phyloP scores from a whole-genome alignment of 2,329 filamentous ascomycete genomes.

The Botrytis sinoallii region DNA sequence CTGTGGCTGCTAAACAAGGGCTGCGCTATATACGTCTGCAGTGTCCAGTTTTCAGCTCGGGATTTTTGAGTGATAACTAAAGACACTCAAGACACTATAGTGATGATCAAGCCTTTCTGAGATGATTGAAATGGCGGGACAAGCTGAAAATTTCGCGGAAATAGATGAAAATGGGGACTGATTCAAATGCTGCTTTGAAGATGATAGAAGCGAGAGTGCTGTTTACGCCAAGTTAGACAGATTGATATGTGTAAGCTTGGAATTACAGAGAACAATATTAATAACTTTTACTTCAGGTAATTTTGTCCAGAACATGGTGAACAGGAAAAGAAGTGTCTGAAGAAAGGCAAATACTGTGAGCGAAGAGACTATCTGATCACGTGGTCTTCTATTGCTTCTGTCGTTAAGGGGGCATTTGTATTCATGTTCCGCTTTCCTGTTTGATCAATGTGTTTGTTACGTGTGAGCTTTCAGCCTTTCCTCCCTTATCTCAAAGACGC shows the following conservation, averaged over 20 bases:
- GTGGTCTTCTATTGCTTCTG: background rate
- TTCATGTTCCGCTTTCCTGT: background rate
- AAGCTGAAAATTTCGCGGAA: constrained; percentile 41
- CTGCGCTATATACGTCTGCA: background rate
- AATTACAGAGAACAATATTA: constrained; percentile 34
- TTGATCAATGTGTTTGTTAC: background rate
- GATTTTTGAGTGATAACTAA: background rate
- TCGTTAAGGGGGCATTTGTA: background rate
- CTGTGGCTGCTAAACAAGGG: too few relatives aligned
- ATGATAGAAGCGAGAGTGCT: constrained; percentile 62
- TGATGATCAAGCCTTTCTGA: background rate
- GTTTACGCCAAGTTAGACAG: constrained; percentile 59
- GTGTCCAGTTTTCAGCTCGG: background rate
- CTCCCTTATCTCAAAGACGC: too few relatives aligned
- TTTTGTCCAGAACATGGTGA: constrained; percentile 34
- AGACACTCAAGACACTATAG: background rate
- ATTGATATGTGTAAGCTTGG: constrained; percentile 56
- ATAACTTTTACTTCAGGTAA: background rate
- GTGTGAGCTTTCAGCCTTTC: background rate
- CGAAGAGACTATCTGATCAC: background rate
- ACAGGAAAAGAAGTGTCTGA: constrained; percentile 36
- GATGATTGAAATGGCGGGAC: constrained; percentile 39
- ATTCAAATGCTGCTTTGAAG: constrained; percentile 52
- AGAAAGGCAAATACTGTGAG: background rate
- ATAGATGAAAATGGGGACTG: constrained; percentile 8